These are phyloP conservation scores for Thuja plicata DNA, from an alignment of 83 land plant species.

Conservation along the genomic window DNA sequence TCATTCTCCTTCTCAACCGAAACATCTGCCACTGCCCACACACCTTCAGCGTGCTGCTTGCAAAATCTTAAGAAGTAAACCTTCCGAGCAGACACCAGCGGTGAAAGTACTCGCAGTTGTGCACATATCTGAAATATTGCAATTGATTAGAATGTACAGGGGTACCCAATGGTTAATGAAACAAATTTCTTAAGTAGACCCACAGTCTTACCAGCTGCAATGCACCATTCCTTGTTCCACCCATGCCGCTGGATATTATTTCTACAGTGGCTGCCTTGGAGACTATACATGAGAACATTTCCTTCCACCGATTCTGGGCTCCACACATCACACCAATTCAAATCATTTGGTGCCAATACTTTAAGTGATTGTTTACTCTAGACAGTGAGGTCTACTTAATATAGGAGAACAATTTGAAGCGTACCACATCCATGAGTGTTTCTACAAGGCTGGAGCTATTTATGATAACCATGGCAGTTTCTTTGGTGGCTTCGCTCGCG, in stretches of 20 bases:
- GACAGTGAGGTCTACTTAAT: not conserved
- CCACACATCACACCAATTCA: not conserved
- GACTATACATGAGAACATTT: constrained; percentile 79
- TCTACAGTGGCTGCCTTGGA: constrained; percentile 62
- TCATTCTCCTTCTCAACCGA: constrained; percentile 65
- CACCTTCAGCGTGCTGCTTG: constrained; percentile 82
- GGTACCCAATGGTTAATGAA: not conserved
- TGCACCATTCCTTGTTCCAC: constrained; percentile 80
- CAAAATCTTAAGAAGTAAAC: constrained; percentile 75
- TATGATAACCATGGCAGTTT: constrained; percentile 67
- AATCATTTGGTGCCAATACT: not conserved
- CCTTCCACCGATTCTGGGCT: constrained; percentile 73
- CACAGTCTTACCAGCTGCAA: constrained; percentile 63
- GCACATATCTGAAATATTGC: constrained; percentile 63
- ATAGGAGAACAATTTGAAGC: not conserved
- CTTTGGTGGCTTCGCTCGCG: constrained; percentile 67
- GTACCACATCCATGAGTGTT: constrained; percentile 77
- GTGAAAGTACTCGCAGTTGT: constrained; percentile 78
- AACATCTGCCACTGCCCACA: constrained; percentile 87
- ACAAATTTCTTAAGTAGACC: not conserved
- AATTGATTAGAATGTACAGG: not conserved
- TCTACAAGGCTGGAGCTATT: constrained; percentile 67
- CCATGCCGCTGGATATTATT: constrained; percentile 74
- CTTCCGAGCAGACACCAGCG: constrained; percentile 67
- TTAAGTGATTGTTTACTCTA: not conserved